Base-by-base conservation (phyloP, 495 filamentous ascomycete genomes). In the Penicillium desertorum region DNA sequence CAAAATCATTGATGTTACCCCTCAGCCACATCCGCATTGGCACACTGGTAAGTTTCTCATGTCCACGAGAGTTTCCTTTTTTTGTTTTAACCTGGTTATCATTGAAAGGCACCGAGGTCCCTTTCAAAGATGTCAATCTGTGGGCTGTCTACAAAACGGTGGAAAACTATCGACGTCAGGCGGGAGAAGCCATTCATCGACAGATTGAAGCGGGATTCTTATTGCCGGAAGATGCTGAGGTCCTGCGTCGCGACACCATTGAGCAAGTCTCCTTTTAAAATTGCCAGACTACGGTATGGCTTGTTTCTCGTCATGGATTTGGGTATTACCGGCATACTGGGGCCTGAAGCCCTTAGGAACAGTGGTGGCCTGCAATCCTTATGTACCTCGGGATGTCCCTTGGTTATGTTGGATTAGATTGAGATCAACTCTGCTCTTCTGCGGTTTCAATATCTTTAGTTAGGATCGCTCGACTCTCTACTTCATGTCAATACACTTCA, bases 161-260 rank as follows among this genome's bases (percentile, higher is more conserved):
- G 1, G 25, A 4, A 2, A 44, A 51, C 17, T 58, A 45, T 37
- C 56, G 47, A 27, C 27, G 17, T 4, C 47, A 41, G 45, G 47
- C 56, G 8, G 47, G 37, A 20, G 41, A 25, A 8, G 58, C 58
- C 11, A 36, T 60, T 5, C 8, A 27, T 10, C 11, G 25, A 10
- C 58, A 60, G 17, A n/a, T 60, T 7, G 12, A 50, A 11, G 29
- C 20, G 0, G 53, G 58, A 5, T 57, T 60, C 19, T 39, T 60
- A 27, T n/a, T 60, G 34, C 34, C 45, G 8, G 58, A 27, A 23
- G 58, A 60, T 16, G 53, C 45, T 6, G 45, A 60, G 16, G 5
- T 45, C 20, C n/a, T 60, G 34, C 53, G 54, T 27, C 58, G 58
- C 10, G 58, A 60, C 27, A 57, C 58, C 1, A 20, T 57, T 39